Evolutionary conservation across 2,329 filamentous ascomycete species (phyloP).

Genomic region (Podosphaera aphanis): DNA sequence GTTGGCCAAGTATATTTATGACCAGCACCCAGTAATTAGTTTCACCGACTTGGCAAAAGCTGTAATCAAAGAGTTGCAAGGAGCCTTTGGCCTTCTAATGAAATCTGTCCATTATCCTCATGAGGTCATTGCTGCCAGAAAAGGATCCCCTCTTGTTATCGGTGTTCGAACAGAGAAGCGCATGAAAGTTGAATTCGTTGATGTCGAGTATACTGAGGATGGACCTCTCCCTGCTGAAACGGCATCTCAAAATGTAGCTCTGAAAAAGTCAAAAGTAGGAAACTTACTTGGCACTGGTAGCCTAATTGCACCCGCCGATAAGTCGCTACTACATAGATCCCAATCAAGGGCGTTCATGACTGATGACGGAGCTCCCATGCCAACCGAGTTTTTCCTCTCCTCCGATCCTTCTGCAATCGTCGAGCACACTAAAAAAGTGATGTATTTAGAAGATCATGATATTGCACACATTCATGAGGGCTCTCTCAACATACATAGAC

Average conservation of each 20-base stretch:
- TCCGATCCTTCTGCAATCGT: conserved; percentile 96
- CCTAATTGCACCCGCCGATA: conserved; percentile 76
- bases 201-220: conserved; percentile 84
- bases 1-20: conserved; percentile 93
- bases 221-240: conserved; percentile 70
- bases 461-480: conserved; percentile 99
- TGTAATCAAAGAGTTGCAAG: conserved; percentile 93
- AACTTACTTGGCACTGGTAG: conserved; percentile 42
- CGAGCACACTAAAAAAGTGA: conserved; percentile 99
- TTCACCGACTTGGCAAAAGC: conserved; percentile 95
- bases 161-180: conserved; percentile 92
- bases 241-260: conserved; percentile 83
- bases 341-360: conserved; percentile 98
- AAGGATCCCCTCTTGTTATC: conserved; percentile 92
- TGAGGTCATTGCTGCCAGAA: conserved; percentile 91
- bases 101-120: conserved; percentile 98
- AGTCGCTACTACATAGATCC: conserved; percentile 91
- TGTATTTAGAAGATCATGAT: conserved; percentile 98
- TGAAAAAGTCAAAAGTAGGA: conserved; percentile 61
- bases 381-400: conserved; percentile 96
- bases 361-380: conserved; percentile 92
- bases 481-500: conserved; percentile 92
- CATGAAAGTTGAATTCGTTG: conserved; percentile 99
- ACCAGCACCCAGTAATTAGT: conserved; percentile 78
- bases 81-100: conserved; percentile 87